Conservation (phyloP, 345 rosid genomes). For the Murraya paniculata region DNA sequence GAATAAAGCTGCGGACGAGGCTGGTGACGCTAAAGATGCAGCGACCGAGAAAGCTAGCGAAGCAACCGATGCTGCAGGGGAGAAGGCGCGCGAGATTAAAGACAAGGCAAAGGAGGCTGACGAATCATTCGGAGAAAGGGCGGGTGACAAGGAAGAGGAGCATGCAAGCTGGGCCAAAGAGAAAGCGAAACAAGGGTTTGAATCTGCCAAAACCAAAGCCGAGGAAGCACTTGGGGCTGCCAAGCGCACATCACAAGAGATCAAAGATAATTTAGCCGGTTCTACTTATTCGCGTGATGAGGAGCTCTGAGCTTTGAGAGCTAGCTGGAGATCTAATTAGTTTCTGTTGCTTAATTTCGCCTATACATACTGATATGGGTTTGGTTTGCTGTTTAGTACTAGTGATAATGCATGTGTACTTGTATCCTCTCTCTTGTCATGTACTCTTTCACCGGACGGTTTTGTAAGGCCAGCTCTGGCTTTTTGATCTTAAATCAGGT, state of each 20-base stretch:
- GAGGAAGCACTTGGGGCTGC: slow-evolving; percentile 14
- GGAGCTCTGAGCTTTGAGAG: neutral
- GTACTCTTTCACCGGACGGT: too few relatives aligned
- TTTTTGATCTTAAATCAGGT: too few relatives aligned
- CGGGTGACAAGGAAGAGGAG: slow-evolving; percentile 15
- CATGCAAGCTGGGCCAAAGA: slow-evolving; percentile 30
- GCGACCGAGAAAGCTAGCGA: slow-evolving; percentile 21
- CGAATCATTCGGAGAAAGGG: neutral
- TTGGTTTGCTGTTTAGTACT: too few relatives aligned
- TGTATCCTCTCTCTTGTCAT: too few relatives aligned
- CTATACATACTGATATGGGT: too few relatives aligned
- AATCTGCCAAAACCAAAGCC: slow-evolving; percentile 27
- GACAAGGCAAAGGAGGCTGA: slow-evolving; percentile 7
- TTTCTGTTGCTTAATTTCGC: too few relatives aligned
- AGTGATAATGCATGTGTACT: too few relatives aligned
- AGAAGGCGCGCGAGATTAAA: slow-evolving; percentile 22
- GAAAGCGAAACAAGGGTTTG: slow-evolving; percentile 33
- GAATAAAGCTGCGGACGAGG: slow-evolving; percentile 10
- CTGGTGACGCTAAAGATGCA: slow-evolving; percentile 10
- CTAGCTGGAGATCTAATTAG: too few relatives aligned
- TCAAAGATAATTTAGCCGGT: slow-evolving; percentile 3
- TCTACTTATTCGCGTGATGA: neutral
- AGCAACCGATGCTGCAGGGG: neutral
- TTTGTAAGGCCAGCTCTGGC: too few relatives aligned
- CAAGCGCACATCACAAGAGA: neutral